Percentiles rank a stretch among this genome's conserved stretches.
phyloP scores from a whole-genome alignment of 306 rosid genomes.

The Acacia confusa region DNA sequence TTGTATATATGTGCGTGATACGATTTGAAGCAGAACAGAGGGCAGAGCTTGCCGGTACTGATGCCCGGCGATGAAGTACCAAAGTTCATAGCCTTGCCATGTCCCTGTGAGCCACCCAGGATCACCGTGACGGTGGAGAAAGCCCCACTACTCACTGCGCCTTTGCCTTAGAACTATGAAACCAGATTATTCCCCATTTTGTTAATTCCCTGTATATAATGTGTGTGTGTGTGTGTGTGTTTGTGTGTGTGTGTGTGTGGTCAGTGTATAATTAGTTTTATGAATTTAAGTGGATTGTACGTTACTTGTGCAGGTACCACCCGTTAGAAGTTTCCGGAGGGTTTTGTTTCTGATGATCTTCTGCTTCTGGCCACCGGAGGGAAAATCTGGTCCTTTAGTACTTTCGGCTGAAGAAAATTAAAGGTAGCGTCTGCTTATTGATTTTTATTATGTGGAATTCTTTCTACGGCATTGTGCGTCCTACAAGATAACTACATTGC shows the following conservation, averaged over 20 bases:
- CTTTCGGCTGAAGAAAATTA: background rate
- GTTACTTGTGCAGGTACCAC: background rate
- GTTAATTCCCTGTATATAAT: background rate
- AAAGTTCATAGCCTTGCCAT: conserved; percentile 86
- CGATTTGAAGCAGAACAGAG: conserved; percentile 47
- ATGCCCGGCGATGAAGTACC: conserved; percentile 89
- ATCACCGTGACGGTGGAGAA: conserved; percentile 40
- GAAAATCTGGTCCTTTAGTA: background rate
- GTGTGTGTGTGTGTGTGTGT: background rate
- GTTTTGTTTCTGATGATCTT: background rate
- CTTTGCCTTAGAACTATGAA: background rate
- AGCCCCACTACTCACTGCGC: conserved; percentile 27
- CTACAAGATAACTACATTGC: background rate
- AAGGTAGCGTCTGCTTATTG: background rate
- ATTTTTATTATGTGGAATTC: background rate
- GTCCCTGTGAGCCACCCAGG: conserved; percentile 64
- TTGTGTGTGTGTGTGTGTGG: background rate
- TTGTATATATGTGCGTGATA: background rate
- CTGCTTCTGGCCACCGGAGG: background rate
- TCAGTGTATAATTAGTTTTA: background rate
- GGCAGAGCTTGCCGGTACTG: conserved; percentile 71
- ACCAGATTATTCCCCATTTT: background rate
- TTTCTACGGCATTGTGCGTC: background rate
- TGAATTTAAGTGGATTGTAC: background rate
- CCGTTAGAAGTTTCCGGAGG: background rate